Conservation (phyloP, 164 flowering plant genomes). For the Aristolochia californica region DNA sequence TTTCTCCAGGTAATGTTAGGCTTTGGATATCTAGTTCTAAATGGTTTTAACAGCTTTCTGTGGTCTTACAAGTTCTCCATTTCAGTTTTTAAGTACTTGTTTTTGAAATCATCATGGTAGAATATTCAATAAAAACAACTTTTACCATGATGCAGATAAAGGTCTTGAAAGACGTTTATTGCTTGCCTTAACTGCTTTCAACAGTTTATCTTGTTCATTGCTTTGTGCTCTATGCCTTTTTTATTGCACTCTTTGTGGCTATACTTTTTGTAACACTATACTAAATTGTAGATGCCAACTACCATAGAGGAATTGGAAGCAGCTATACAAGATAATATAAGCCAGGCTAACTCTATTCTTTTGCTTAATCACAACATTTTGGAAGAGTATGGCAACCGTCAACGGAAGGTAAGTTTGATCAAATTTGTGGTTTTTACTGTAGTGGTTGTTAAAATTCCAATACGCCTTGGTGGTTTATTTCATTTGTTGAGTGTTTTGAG, state of each 20-base stretch:
- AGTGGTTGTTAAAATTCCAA: too few relatives aligned
- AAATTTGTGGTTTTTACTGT: neutral
- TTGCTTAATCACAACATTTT: constrained; percentile 68
- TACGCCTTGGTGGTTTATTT: too few relatives aligned
- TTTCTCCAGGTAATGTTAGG: constrained; percentile 43
- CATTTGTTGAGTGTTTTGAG: too few relatives aligned
- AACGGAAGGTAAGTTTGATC: constrained; percentile 29
- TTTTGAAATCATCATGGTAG: too few relatives aligned
- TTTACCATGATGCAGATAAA: too few relatives aligned
- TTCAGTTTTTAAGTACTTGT: too few relatives aligned
- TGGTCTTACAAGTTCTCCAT: too few relatives aligned
- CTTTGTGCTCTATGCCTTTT: neutral
- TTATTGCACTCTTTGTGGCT: neutral
- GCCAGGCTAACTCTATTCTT: constrained; percentile 82
- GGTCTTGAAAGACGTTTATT: too few relatives aligned
- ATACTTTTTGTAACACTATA: neutral
- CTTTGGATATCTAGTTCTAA: neutral
- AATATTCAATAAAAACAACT: too few relatives aligned
- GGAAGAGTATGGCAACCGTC: constrained; percentile 78
- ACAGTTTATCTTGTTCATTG: too few relatives aligned
- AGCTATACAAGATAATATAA: constrained; percentile 62
- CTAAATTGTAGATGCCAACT: constrained; percentile 66
- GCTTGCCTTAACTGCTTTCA: too few relatives aligned
- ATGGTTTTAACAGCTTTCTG: neutral
- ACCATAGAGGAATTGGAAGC: constrained; percentile 89